phyloP scores from a whole-genome alignment of 345 rosid species.

The Anastatica hierochuntica region DNA sequence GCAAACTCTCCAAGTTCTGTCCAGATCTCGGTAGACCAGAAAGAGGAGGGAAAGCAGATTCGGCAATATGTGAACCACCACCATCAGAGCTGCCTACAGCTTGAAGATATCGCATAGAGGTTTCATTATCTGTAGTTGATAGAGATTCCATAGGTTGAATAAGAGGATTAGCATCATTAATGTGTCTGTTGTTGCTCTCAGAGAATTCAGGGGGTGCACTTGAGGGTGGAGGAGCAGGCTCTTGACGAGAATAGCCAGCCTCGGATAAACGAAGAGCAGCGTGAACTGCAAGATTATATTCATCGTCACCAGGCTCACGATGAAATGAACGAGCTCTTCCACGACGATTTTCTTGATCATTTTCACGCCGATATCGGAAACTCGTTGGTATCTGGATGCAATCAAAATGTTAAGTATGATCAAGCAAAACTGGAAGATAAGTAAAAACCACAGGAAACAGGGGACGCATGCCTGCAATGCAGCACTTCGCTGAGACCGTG shows the following conservation, averaged over 20 bases:
- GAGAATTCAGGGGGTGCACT: constrained; percentile 32
- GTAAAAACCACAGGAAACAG: not conserved
- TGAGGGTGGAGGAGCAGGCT: constrained; percentile 32
- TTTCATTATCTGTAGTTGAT: constrained; percentile 14
- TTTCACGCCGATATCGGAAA: constrained; percentile 48
- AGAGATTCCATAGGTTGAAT: constrained; percentile 39
- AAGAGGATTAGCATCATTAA: constrained; percentile 40
- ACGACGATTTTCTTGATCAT: constrained; percentile 47
- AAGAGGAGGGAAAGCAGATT: constrained; percentile 91
- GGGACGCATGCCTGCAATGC: constrained; percentile 61
- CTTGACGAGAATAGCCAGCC: constrained; percentile 22
- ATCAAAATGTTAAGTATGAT: not conserved
- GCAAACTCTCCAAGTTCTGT: constrained; percentile 35
- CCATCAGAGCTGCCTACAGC: no score
- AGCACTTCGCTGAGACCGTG: constrained; percentile 85
- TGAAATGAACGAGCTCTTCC: constrained; percentile 65
- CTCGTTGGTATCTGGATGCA: constrained; percentile 75
- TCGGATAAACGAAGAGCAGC: constrained; percentile 27
- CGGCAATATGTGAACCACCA: constrained; percentile 46
- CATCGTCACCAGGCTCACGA: constrained; percentile 54
- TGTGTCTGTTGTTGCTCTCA: constrained; percentile 24
- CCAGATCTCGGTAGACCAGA: constrained; percentile 40
- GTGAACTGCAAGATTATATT: constrained; percentile 20
- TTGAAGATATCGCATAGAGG: constrained; percentile 60
- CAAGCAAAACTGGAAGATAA: not conserved